Base-by-base conservation (phyloP, 371 early-diverging fungal species). In the Phascolomyces articulosus region DNA sequence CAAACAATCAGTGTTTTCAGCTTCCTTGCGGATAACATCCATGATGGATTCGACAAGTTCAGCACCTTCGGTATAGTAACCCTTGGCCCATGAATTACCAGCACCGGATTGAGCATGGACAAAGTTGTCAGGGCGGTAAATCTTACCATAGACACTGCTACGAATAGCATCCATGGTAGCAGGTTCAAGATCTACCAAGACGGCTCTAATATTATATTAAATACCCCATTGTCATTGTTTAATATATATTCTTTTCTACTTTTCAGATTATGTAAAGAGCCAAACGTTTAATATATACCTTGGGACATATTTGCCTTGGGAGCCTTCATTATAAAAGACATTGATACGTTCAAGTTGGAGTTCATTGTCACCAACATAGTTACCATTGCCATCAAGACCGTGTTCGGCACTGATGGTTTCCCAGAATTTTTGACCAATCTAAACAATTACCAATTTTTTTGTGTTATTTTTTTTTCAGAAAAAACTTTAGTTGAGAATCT, bases 111-210 rank as follows among this genome's bases (percentile, higher is more conserved):
- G 90, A n/a, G 92, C 95, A 81, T 86, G 85, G 48, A 95, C 81
- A 64, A 93, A 93, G 76, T 93, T 94, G 65, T 95, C 96, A 44
- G 96, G 96, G 65, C 93, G 88, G 84, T 91, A 95, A 27, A 95
- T 74, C 54, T 83, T 70, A 29, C 90, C 91, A 63, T 85, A 87
- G 16, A 84, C 73, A 40, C 91, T 79, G 51, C 86, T 72, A 74
- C 87, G 93, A 71, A 98, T 91, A 51, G 94, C 89, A 73, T 98
- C 99, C 93, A 99, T 97, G 58, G 99, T 98, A 55, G 99, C 99
- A 48, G 99, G 99, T 85, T 99, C 99, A 31, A 99, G 85, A 81
- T 99, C 99, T 53, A 99, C 95, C 41, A 99, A 85, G 69, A 99
- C 97, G 28, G 99, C 96, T 71, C 99, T 51, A 20, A 13, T 47